Evolutionary conservation across 1,284 basidiomycete genomes (phyloP), one percentile per base, ranked within the genome.

Genomic region (Pterula multifida): DNA sequence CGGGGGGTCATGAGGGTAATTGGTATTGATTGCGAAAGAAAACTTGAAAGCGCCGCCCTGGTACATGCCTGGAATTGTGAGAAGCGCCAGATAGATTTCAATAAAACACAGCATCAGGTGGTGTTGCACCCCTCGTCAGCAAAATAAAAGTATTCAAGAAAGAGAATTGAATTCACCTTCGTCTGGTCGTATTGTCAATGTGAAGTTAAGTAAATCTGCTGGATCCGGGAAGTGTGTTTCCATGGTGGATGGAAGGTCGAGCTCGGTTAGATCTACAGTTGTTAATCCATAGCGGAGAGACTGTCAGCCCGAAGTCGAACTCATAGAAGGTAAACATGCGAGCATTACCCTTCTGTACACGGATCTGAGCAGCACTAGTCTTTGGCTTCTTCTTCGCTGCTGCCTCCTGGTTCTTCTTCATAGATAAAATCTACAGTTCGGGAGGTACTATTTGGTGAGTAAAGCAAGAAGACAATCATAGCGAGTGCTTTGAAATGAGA

Each of bases 1-100:
- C 59, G 96, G 96, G 52, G 95, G 92, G 60, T 98, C 95, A 66
- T 99, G 96, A 44, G 96, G 96, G 68, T 99, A 99, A 69, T 96
- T 98, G 65, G 83, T 84, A 71, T 92, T 96, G 78, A 98, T 97
- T 54, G 77, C 78, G 67, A 99, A 94, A 25, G 88, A 91, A 72
- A 99, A 99, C 52, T 76, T 69, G 74, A 98, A 99, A 19, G 82
- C 73, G 57, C 93, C 96, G 59, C 89, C 89, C 70, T 92, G 88
- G 78, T 98, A 99, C 87, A 98, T 95, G 61, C 96, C 95, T 98
- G 57, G 28, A 42, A 42, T 22, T 9, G 21, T 9, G n/a, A 35
- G 11, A 35, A 35, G 32, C 32, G 32, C 32, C 32, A n/a, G 9
- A n/a, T 9, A 35, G n/a, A n/a, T 11, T 35, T 35, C 9, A n/a